phyloP scores from a whole-genome alignment of 345 rosid genomes.

The Syzygium aromaticum region DNA sequence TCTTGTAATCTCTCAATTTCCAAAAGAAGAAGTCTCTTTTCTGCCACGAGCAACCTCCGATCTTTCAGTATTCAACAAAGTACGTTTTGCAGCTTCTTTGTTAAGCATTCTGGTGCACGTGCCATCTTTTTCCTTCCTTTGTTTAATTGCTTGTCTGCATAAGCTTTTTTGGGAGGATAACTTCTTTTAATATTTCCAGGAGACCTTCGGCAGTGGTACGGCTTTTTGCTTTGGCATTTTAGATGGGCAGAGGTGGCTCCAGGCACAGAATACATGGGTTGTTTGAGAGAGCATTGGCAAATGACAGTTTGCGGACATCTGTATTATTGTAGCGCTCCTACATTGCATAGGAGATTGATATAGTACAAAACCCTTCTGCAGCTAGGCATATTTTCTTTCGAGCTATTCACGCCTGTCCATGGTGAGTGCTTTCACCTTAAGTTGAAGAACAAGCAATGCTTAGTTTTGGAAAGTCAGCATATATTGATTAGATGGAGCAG shows the following conservation, averaged over 20 bases:
- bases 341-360: slow-evolving; percentile 61
- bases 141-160: background rate
- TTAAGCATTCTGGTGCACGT: background rate
- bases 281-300: slow-evolving; percentile 79
- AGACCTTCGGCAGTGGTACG: slow-evolving; percentile 62
- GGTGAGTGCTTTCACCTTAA: slow-evolving; percentile 34
- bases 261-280: slow-evolving; percentile 67
- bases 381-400: slow-evolving; percentile 78
- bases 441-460: background rate
- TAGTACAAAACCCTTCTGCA: slow-evolving; percentile 46
- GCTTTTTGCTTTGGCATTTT: slow-evolving; percentile 71
- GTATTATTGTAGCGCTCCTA: slow-evolving; percentile 86
- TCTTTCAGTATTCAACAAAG: background rate
- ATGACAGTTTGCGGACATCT: slow-evolving; percentile 41
- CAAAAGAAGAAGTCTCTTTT: background rate
- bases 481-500: background rate
- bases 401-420: slow-evolving; percentile 91
- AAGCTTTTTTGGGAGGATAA: background rate
- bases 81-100: background rate
- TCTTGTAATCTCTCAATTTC: background rate
- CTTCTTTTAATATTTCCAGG: slow-evolving; percentile 28
- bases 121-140: background rate
- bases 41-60: background rate
- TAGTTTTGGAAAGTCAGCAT: background rate
- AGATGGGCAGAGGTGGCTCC: slow-evolving; percentile 62